Evolutionary conservation across 2,329 filamentous ascomycete species (phyloP).

Genomic region (Pyrenochaeta sp.): DNA sequence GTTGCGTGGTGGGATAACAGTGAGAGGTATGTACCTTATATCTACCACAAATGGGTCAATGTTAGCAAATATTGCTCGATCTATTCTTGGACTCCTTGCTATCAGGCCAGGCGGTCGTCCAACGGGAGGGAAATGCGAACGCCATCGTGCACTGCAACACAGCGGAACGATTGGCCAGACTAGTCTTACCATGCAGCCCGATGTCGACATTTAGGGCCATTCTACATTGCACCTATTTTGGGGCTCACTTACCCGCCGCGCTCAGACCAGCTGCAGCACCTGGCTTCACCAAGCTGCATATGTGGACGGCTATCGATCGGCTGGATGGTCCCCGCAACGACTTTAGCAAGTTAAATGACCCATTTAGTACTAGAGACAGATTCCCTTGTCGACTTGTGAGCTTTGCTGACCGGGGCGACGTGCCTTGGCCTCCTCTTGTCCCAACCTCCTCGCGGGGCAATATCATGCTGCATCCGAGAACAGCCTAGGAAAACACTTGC

Average conservation of each 20-base stretch:
- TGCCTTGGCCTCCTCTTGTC: conserved; percentile 30
- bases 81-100: conserved; percentile 57
- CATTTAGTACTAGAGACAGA: conserved; percentile 32
- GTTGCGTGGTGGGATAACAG: conserved; percentile 36
- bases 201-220: conserved; percentile 48
- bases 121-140: conserved; percentile 40
- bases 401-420: conserved; percentile 30
- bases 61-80: conserved; percentile 52
- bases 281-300: conserved; percentile 28
- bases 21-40: conserved; percentile 58
- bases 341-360: conserved; percentile 45
- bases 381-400: conserved; percentile 20
- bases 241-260: conserved; percentile 48
- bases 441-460: conserved; percentile 42
- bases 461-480: conserved; percentile 34
- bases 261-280: conserved; percentile 29
- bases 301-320: conserved; percentile 38
- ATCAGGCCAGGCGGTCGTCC: conserved; percentile 38
- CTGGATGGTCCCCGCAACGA: conserved; percentile 39
- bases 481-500: conserved; percentile 45
- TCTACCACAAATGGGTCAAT: conserved; percentile 50
- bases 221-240: conserved; percentile 50
- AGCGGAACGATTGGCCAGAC: conserved; percentile 40
- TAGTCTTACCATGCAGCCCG: conserved; percentile 35
- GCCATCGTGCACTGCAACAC: conserved; percentile 31